Evolutionary conservation across 169 alveolate species (phyloP), one percentile per base, ranked within the genome.

Genomic region (Babesia sp.): DNA sequence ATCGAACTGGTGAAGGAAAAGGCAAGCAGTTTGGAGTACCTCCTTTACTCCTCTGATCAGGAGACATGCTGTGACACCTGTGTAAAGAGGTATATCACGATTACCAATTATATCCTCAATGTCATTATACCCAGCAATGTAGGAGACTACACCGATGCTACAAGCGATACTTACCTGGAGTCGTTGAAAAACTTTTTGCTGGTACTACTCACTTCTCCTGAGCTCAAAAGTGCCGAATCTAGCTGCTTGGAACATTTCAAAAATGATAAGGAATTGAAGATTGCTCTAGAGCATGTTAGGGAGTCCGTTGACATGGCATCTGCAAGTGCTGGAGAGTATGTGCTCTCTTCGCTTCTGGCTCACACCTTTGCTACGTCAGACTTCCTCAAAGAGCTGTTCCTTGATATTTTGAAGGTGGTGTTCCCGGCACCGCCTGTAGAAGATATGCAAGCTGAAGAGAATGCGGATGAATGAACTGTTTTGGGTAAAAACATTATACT

Each of bases 121-220:
- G 87, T 79, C 33, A 79, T 79, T 46, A 79, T 79, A 48, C 87
- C 76, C n/a, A 79, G 83, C 53, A 71, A 79, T 54, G 87, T 82
- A 14, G 87, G 63, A 67, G 77, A 64, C 26, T 69, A 63, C 68
- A 73, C 64, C 41, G 89, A 69, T 9, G 36, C 60, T 8, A 72
- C 72, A 71, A 63, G 84, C 42, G 89, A 81, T 42, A 81, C 89
- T 11, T 81, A 71, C 41, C 26, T 81, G 72, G 89, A 81, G 70
- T 37, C 89, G 8, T 63, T 81, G 57, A 81, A 73, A 50, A 81
- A 81, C 79, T 72, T 71, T 64, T 37, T 81, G 24, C 53, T 81
- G 74, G 89, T 81, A 42, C 79, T 81, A 11, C 63, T 81, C 71
- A 71, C 83, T 2, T 20, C 89, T 26, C 84, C 83, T 18, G 89